Percentiles rank a stretch among this genome's conserved stretches.
Conservation (phyloP, 2,329 filamentous ascomycete genomes). For the Colletotrichum tabaci region DNA sequence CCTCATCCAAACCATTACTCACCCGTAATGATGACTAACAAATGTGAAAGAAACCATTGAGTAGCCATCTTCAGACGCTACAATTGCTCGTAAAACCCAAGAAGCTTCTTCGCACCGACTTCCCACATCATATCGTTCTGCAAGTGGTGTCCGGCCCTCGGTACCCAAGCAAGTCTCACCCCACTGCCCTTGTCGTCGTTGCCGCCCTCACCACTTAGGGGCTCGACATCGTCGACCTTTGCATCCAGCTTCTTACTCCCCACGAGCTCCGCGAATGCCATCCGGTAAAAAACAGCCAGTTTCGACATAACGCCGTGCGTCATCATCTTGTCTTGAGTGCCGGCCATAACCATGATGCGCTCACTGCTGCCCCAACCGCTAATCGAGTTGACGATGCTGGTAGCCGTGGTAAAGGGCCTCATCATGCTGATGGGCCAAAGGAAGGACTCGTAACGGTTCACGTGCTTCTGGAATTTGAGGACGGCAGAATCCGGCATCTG, state of each 20-base stretch:
- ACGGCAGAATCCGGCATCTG: constrained; percentile 58
- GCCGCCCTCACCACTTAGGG: constrained; percentile 44
- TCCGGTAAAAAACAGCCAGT: constrained; percentile 57
- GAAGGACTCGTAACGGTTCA: constrained; percentile 67
- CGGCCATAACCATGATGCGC: constrained; percentile 58
- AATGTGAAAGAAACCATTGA: not conserved
- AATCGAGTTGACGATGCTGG: constrained; percentile 57
- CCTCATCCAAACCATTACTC: not conserved
- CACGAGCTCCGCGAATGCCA: constrained; percentile 50
- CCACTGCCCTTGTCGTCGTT: constrained; percentile 51
- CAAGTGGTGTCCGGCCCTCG: constrained; percentile 65
- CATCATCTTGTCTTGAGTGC: constrained; percentile 59
- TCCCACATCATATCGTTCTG: constrained; percentile 68
- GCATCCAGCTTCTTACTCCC: constrained; percentile 50
- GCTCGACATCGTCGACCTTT: constrained; percentile 29
- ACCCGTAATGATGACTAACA: not conserved
- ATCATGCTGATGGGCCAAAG: constrained; percentile 67
- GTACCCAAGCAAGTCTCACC: constrained; percentile 59
- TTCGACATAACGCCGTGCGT: constrained; percentile 53
- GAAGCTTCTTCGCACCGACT: constrained; percentile 60
- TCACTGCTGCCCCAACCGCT: constrained; percentile 46
- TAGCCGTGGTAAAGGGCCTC: constrained; percentile 57
- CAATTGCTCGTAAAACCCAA: constrained; percentile 55
- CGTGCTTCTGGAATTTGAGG: constrained; percentile 57
- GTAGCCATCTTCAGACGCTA: not conserved